These are phyloP conservation scores for Colletotrichum tamarilloi DNA, from an alignment of 2,329 filamentous ascomycete genomes.

Conservation along the genomic window DNA sequence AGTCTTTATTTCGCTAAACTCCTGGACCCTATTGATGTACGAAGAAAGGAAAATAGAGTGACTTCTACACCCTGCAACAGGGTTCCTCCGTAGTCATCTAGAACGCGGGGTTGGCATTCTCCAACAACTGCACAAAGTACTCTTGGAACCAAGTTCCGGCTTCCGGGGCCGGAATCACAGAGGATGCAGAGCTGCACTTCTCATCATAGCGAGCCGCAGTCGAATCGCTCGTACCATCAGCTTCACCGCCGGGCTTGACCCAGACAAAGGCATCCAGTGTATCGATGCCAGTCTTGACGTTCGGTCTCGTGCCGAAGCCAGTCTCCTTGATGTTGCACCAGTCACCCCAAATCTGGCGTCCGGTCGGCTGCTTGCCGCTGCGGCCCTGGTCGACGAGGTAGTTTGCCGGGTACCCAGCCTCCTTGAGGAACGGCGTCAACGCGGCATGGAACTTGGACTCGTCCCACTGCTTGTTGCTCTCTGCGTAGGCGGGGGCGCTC, in stretches of 20 bases:
- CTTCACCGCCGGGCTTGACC: conserved; percentile 65
- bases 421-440: conserved; percentile 31
- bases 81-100: conserved; percentile 22
- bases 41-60: neutral
- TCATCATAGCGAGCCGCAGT: conserved; percentile 56
- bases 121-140: conserved; percentile 68
- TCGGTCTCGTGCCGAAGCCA: conserved; percentile 65
- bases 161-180: conserved; percentile 74
- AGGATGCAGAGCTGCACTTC: conserved; percentile 60
- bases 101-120: conserved; percentile 67
- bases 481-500: conserved; percentile 41
- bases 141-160: conserved; percentile 76
- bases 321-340: conserved; percentile 69
- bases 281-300: conserved; percentile 60
- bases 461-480: conserved; percentile 31
- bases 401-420: conserved; percentile 35
- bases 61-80: neutral
- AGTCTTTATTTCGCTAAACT: neutral
- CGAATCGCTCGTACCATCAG: conserved; percentile 47
- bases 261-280: conserved; percentile 68
- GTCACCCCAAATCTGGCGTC: conserved; percentile 63
- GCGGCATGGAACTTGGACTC: conserved; percentile 36
- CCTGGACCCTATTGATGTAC: neutral
- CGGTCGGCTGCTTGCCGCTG: conserved; percentile 57
- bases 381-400: conserved; percentile 37